phyloP scores from a whole-genome alignment of 768 basidiomycete species.

The Hemileccinum rubropunctum region DNA sequence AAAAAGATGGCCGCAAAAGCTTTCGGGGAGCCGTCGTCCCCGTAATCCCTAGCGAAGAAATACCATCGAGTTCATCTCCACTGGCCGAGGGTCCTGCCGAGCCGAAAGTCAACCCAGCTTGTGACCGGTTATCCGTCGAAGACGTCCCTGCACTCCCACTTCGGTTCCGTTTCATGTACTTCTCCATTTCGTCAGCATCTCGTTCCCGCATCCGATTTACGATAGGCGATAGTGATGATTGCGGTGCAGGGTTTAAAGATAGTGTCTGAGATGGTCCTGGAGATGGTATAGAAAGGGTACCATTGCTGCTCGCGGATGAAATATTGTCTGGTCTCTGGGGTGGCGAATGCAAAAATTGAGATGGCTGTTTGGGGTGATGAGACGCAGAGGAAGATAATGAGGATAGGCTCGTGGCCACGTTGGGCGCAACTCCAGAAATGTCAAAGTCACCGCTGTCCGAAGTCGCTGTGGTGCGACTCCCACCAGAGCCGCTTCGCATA shows the following conservation, averaged over 20 bases:
- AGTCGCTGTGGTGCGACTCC: conserved; percentile 72
- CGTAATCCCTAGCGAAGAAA: conserved; percentile 44
- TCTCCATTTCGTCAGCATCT: conserved; percentile 86
- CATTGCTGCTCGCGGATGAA: conserved; percentile 34
- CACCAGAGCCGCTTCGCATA: conserved; percentile 78
- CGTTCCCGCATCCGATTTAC: conserved; percentile 78
- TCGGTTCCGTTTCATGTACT: conserved; percentile 77
- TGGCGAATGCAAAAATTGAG: conserved; percentile 41
- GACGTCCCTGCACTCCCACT: conserved; percentile 76
- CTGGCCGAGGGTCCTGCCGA: conserved; percentile 52
- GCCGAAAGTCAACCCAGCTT: conserved; percentile 46
- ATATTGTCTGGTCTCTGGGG: conserved; percentile 34
- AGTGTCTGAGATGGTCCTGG: conserved; percentile 36
- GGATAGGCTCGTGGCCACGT: conserved; percentile 45
- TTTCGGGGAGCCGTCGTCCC: conserved; percentile 60
- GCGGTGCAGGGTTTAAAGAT: conserved; percentile 36
- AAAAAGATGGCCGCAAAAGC: conserved; percentile 66
- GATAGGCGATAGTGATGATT: conserved; percentile 65
- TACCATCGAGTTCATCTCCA: conserved; percentile 51
- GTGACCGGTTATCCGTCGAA: conserved; percentile 69
- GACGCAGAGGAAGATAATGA: conserved; percentile 64
- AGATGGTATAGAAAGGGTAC: conserved; percentile 38
- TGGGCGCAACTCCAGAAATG: conserved; percentile 39
- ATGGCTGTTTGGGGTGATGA: conserved; percentile 43
- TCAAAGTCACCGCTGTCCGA: conserved; percentile 72